Evolutionary conservation across 306 rosid species (phyloP).

Genomic region (Rosa chinensis): DNA sequence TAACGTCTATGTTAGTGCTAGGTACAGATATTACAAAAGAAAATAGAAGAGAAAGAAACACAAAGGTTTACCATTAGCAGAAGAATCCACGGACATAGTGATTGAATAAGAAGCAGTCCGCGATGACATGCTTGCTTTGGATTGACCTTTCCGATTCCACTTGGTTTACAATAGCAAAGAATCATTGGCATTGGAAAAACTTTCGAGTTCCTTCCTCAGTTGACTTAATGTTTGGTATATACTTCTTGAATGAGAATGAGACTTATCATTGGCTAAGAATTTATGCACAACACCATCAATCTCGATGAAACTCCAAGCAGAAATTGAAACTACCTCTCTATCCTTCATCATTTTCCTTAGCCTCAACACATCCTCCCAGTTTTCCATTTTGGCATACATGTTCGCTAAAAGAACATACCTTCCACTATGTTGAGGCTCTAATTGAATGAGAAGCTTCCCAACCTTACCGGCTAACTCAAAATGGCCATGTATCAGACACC

Average conservation of each 20-base stretch:
- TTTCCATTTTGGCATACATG: constrained; percentile 46
- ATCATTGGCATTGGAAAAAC: constrained; percentile 25
- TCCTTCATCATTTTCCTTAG: constrained; percentile 46
- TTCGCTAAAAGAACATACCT: constrained; percentile 45
- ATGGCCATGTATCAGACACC: constrained; percentile 51
- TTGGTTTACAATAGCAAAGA: neutral
- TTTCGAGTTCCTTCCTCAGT: constrained; percentile 32
- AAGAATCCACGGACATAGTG: no score
- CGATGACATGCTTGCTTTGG: neutral
- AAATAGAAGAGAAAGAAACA: no score
- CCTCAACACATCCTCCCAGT: constrained; percentile 46
- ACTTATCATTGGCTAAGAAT: constrained; percentile 40
- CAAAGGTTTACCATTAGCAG: no score
- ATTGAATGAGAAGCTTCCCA: constrained; percentile 48
- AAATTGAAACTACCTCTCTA: constrained; percentile 28
- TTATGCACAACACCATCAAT: constrained; percentile 39
- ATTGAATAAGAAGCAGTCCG: constrained; percentile 21
- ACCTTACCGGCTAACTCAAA: constrained; percentile 36
- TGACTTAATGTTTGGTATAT: constrained; percentile 29
- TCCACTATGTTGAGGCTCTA: constrained; percentile 53
- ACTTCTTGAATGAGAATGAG: constrained; percentile 30
- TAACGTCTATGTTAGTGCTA: no score
- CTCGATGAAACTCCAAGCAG: constrained; percentile 59
- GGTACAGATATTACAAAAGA: no score
- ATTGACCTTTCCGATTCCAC: neutral